phyloP scores from a whole-genome alignment of 306 rosid species.

The Cicer arietinum region DNA sequence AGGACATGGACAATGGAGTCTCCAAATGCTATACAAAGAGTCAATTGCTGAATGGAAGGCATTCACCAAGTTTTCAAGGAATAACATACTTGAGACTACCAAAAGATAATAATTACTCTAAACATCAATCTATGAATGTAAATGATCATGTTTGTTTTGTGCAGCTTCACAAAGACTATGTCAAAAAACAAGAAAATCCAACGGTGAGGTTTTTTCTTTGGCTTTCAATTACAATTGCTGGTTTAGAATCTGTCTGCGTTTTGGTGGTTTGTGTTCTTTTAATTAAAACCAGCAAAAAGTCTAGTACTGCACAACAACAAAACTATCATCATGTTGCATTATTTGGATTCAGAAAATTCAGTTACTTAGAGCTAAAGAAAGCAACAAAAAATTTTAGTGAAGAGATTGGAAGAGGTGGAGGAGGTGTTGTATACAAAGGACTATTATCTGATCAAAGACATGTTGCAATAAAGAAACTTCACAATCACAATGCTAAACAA shows the following conservation, averaged over 20 bases:
- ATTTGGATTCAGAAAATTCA: conserved; percentile 24
- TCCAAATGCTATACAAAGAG: conserved; percentile 41
- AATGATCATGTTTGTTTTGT: background rate
- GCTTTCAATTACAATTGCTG: conserved; percentile 27
- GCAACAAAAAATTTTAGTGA: conserved; percentile 35
- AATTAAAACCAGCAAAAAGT: conserved; percentile 27
- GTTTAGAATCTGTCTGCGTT: conserved; percentile 14
- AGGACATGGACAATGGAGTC: background rate
- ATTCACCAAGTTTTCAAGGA: background rate
- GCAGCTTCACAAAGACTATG: background rate
- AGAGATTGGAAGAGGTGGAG: conserved; percentile 44
- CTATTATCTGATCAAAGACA: conserved; percentile 36
- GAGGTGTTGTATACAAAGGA: conserved; percentile 41
- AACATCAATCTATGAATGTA: background rate
- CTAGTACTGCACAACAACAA: conserved; percentile 2
- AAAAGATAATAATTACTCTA: background rate
- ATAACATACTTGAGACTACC: conserved; percentile 44
- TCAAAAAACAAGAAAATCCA: background rate
- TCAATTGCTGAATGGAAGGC: conserved; percentile 43
- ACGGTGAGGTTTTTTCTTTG: conserved; percentile 41
- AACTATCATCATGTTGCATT: background rate
- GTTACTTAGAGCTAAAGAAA: conserved; percentile 36
- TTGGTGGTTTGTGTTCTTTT: conserved; percentile 18
- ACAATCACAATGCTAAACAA: conserved; percentile 39
- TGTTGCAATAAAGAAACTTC: conserved; percentile 27